Conservation (phyloP, 164 flowering plant genomes). For the Cinnamomum micranthum region DNA sequence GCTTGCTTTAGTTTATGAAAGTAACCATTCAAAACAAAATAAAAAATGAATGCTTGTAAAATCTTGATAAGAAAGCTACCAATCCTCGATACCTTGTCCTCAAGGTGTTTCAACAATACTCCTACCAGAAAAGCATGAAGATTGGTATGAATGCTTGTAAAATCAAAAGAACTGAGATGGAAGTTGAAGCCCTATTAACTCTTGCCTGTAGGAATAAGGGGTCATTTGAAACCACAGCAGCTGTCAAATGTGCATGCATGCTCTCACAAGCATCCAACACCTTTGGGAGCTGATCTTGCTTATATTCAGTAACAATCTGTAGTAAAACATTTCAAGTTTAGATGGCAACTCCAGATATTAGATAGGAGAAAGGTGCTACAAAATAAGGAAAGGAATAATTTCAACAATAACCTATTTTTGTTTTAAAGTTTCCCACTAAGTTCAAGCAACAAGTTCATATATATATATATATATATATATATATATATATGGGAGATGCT, state of each 20-base stretch:
- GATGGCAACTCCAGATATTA: neutral
- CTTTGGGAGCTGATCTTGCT: conserved; percentile 63
- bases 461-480: too few relatives aligned
- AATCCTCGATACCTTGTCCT: neutral
- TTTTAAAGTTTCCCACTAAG: neutral
- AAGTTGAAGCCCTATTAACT: neutral
- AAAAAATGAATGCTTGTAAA: too few relatives aligned
- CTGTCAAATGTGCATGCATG: conserved; percentile 97
- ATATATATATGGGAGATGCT: too few relatives aligned
- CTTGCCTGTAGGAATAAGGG: conserved; percentile 78
- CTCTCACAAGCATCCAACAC: conserved; percentile 80
- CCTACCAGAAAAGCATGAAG: too few relatives aligned
- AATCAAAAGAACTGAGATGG: neutral
- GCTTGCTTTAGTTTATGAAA: too few relatives aligned
- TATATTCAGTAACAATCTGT: conserved; percentile 81
- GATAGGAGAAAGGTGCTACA: neutral
- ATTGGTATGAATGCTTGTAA: neutral
- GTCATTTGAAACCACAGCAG: conserved; percentile 97
- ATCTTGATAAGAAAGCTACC: neutral
- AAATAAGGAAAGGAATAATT: neutral
- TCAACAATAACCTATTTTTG: neutral
- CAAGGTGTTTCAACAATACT: too few relatives aligned
- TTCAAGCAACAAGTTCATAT: neutral
- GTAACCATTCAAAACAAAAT: too few relatives aligned
- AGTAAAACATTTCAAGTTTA: conserved; percentile 12